Base-by-base conservation (phyloP, 306 rosid genomes). In the Gleditsia sinensis region DNA sequence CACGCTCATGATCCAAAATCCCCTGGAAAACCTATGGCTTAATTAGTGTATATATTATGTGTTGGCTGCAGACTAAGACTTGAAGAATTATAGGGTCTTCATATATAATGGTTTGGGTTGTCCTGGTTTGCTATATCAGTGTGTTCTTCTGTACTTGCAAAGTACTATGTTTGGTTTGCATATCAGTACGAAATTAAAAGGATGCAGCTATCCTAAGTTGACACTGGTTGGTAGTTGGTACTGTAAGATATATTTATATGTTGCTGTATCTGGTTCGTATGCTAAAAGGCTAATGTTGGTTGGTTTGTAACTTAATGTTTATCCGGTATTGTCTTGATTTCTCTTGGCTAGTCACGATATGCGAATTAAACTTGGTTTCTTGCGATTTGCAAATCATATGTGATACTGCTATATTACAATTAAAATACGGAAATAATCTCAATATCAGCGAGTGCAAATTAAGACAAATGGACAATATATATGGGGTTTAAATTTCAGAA, bases 1-100 rank as follows among this genome's bases (percentile, higher is more conserved):
- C 75, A 65, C 10, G 58, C 62, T 19, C 87, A 83, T 79, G 58
- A 75, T 17, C 87, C 84, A 14, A 79, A 51, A 75, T 23, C 68
- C 64, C 84, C 81, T 16, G 84, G 84, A 58, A 75, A 59, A 27
- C 48, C 83, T 36, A 40, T 40, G 24, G 34, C 32, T 58, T 58
- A 58, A 30, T 57, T 6, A 57, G 45, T n/a, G 5, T 27, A 6
- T 30, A 28, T 70, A 13, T 28, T 62, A 24, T 20, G 9, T 12
- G 45, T 33, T 6, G 1, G 2, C 9, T 17, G 28, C 30, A 12
- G 59, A 54, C n/a, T 30, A 62, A 16, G 33, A 40, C 11, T 39
- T 42, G 9, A 40, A 12, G 34, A 69, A 49, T n/a, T n/a, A n/a
- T n/a, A n/a, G n/a, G 40, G 32, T 3, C 34, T 46, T 37, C 7